Evolutionary conservation across 768 basidiomycete genomes (phyloP).

Genomic region (Tephrocybe sp.): DNA sequence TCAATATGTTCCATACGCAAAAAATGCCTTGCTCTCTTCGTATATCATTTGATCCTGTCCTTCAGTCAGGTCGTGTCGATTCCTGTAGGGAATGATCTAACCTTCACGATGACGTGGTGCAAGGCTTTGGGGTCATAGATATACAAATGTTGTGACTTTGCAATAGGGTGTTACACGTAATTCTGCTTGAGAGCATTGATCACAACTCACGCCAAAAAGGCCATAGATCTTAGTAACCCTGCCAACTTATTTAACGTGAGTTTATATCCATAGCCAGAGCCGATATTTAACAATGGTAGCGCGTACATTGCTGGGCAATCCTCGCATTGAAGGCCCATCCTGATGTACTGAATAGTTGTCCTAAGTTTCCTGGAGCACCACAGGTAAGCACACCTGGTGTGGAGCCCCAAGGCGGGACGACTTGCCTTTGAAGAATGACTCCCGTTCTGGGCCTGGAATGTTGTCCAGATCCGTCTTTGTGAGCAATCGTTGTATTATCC

Average conservation of each 20-base stretch:
- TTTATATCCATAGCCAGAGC: background rate
- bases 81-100: background rate
- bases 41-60: conserved; percentile 14
- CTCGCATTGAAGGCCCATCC: conserved; percentile 9
- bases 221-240: conserved; percentile 7
- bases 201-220: conserved; percentile 7
- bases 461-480: conserved; percentile 27
- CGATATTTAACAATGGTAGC: background rate
- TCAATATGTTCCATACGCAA: conserved; percentile 5
- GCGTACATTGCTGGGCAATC: conserved; percentile 10
- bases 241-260: conserved; percentile 1
- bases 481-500: conserved; percentile 16
- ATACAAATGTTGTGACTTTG: conserved; percentile 8
- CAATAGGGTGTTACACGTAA: background rate
- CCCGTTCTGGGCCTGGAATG: conserved; percentile 31
- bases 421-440: conserved; percentile 29
- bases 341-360: conserved; percentile 9
- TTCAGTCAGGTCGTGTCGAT: background rate
- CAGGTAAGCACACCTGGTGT: background rate
- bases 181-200: too few relatives aligned
- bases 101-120: conserved; percentile 16
- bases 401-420: background rate
- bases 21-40: conserved; percentile 13
- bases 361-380: conserved; percentile 8
- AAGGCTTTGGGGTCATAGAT: conserved; percentile 14